These are phyloP conservation scores for Podospora appendiculata DNA, from an alignment of 495 filamentous ascomycete species.

Conservation along the genomic window DNA sequence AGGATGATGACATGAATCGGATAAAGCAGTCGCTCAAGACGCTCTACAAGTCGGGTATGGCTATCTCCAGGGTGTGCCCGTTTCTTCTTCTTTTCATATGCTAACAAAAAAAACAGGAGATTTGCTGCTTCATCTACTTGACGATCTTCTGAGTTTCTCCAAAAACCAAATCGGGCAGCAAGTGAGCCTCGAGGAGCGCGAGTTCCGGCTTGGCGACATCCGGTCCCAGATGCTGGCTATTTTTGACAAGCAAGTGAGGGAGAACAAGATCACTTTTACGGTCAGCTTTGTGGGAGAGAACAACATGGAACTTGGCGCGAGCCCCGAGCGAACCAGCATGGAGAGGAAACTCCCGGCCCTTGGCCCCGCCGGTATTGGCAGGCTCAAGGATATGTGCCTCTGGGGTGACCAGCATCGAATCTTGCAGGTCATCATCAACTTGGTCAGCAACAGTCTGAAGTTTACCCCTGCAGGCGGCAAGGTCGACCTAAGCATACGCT, in stretches of 20 bases:
- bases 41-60: conserved; percentile 68
- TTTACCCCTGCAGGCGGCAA: conserved; percentile 77
- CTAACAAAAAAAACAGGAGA: conserved; percentile 41
- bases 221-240: conserved; percentile 72
- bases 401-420: conserved; percentile 92
- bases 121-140: conserved; percentile 77
- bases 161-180: conserved; percentile 86
- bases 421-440: conserved; percentile 83
- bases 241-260: conserved; percentile 81
- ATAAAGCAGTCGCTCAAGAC: conserved; percentile 77
- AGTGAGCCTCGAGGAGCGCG: conserved; percentile 71
- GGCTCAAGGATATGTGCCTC: conserved; percentile 63
- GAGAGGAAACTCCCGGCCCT: conserved; percentile 37
- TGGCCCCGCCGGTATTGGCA: conserved; percentile 53
- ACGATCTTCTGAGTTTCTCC: conserved; percentile 83
- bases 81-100: background rate
- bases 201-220: conserved; percentile 75
- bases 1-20: conserved; percentile 67
- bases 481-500: conserved; percentile 66
- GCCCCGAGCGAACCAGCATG: conserved; percentile 23
- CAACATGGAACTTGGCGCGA: conserved; percentile 21
- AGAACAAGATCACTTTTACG: conserved; percentile 62
- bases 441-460: conserved; percentile 87
- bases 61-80: no score
- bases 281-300: conserved; percentile 59